A percentile compares a stretch with the other conserved stretches of the same genome.
These are phyloP conservation scores for Quaeritorhiza haematococci DNA, from an alignment of 371 early-diverging fungal genomes.

Conservation along the genomic window DNA sequence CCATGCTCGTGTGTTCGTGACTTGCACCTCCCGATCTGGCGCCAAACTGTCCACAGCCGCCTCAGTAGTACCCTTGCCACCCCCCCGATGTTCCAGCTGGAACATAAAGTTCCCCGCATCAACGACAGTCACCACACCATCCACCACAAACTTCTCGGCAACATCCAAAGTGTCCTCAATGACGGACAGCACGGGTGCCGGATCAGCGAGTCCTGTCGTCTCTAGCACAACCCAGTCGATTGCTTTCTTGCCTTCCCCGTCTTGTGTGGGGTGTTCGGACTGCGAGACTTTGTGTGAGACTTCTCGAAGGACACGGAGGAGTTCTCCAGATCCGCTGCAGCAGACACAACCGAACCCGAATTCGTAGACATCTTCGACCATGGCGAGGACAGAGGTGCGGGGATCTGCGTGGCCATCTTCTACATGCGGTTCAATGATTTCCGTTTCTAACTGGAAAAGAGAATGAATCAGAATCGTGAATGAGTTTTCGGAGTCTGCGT, in stretches of 20 bases:
- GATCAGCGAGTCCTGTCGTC: conserved; percentile 36
- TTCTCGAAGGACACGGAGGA: background rate
- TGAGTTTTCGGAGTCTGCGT: too few relatives aligned
- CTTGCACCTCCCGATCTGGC: too few relatives aligned
- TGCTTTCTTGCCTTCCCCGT: conserved; percentile 2
- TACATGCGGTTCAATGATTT: background rate
- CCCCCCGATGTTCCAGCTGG: too few relatives aligned
- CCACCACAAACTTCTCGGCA: too few relatives aligned
- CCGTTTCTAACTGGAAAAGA: too few relatives aligned
- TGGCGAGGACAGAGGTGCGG: too few relatives aligned
- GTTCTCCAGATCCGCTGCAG: background rate
- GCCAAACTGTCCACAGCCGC: too few relatives aligned
- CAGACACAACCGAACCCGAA: background rate
- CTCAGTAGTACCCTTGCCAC: too few relatives aligned
- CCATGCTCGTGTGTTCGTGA: background rate
- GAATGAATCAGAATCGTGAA: too few relatives aligned
- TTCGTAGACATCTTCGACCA: background rate
- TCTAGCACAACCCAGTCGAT: conserved; percentile 28
- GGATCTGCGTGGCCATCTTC: too few relatives aligned
- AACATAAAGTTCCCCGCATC: background rate
- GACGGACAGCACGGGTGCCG: conserved; percentile 23
- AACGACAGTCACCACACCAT: background rate
- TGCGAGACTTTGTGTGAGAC: too few relatives aligned
- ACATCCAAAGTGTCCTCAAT: background rate
- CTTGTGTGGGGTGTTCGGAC: too few relatives aligned